A percentile compares a stretch with the other conserved stretches of the same genome.
Evolutionary conservation across 176 grass and related monocot species (phyloP).

Genomic region (Eleusine coracana): DNA sequence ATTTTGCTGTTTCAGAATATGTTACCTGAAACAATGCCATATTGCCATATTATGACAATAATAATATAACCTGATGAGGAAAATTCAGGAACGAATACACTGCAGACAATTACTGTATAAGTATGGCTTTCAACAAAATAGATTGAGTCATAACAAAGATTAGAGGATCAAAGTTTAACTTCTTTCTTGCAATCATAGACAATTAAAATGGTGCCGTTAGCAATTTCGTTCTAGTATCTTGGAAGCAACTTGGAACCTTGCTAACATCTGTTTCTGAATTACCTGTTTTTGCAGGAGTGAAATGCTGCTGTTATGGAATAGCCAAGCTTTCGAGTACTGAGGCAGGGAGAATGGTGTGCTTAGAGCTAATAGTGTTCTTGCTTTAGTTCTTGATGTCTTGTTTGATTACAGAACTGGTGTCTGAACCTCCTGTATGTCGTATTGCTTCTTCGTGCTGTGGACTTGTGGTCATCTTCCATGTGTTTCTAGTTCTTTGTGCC

Average conservation of each 20-base stretch:
- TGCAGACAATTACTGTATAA: no score
- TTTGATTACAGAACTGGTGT: background rate
- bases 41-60: background rate
- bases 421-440: constrained; percentile 1
- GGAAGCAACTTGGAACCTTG: background rate
- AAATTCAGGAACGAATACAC: background rate
- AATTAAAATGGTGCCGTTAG: background rate
- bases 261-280: constrained; percentile 3
- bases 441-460: background rate
- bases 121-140: background rate
- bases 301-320: constrained; percentile 17
- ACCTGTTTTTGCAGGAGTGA: constrained; percentile 42
- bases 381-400: constrained; percentile 8
- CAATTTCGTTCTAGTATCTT: background rate
- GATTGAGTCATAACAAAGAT: background rate
- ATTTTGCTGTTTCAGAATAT: background rate
- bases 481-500: background rate
- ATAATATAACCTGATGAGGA: background rate
- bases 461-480: constrained; percentile 3
- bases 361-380: background rate
- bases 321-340: background rate
- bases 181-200: background rate
- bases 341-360: constrained; percentile 6
- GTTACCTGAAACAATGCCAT: background rate
- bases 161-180: background rate